A percentile compares a stretch with the other conserved stretches of the same genome.
Conservation (phyloP, 1,139 yeast genomes). For the Hansenula sp. region DNA sequence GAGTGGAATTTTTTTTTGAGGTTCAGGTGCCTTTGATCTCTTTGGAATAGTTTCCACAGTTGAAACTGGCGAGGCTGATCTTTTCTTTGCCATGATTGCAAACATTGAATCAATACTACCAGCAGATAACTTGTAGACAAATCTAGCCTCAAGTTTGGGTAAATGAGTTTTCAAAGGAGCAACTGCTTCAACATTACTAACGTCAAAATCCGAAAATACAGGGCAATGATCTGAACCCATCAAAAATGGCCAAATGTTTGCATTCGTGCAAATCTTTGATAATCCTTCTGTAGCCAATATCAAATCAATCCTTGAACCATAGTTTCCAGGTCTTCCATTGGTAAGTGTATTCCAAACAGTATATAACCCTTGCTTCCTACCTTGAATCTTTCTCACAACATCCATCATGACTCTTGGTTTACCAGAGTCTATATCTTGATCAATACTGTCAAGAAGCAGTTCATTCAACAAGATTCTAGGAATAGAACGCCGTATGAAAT, state of each 20-base stretch:
- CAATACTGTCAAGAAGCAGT: constrained; percentile 29
- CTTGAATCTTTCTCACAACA: constrained; percentile 56
- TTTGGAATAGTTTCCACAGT: background rate
- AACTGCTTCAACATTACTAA: constrained; percentile 11
- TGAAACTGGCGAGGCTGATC: constrained; percentile 2
- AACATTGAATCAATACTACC: constrained; percentile 56
- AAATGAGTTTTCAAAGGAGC: background rate
- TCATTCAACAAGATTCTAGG: constrained; percentile 43
- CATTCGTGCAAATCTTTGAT: constrained; percentile 32
- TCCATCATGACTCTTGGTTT: constrained; percentile 48
- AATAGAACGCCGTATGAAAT: constrained; percentile 35
- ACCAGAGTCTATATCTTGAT: constrained; percentile 17
- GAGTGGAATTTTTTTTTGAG: background rate
- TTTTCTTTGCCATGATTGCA: constrained; percentile 19
- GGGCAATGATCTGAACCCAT: constrained; percentile 97
- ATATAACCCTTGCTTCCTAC: constrained; percentile 58
- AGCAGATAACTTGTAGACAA: constrained; percentile 45
- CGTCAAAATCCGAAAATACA: constrained; percentile 62
- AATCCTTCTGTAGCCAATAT: constrained; percentile 48
- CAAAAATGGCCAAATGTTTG: constrained; percentile 66
- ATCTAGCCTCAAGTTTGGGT: constrained; percentile 55
- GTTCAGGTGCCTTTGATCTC: background rate
- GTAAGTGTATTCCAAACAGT: constrained; percentile 90
- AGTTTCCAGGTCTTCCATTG: constrained; percentile 77
- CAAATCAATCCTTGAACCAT: constrained; percentile 85